phyloP scores from a whole-genome alignment of 352 stramenopile genomes.

The Stramenopiles sp. region DNA sequence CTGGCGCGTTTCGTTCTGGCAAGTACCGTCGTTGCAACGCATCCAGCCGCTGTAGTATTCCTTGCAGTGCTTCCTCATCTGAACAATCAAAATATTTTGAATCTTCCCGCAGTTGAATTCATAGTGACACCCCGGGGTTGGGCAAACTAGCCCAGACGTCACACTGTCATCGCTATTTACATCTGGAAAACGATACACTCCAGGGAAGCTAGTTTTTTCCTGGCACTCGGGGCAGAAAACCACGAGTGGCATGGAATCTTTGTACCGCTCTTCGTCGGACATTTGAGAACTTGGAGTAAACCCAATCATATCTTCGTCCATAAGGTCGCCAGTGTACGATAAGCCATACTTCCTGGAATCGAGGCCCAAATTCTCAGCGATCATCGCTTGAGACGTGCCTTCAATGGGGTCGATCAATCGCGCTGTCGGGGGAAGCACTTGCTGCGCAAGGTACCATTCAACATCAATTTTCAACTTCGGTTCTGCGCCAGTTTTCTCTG shows the following conservation, averaged over 20 bases:
- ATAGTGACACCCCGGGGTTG: slow-evolving; percentile 37
- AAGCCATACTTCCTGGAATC: slow-evolving; percentile 81
- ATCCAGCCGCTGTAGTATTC: slow-evolving; percentile 67
- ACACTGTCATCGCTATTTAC: slow-evolving; percentile 19
- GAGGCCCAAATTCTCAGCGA: slow-evolving; percentile 86
- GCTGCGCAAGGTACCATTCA: slow-evolving; percentile 84
- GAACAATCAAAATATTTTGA: slow-evolving; percentile 50
- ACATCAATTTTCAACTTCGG: slow-evolving; percentile 51
- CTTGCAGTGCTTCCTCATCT: slow-evolving; percentile 46
- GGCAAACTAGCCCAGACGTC: slow-evolving; percentile 34
- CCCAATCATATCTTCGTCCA: slow-evolving; percentile 37
- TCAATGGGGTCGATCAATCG: slow-evolving; percentile 97
- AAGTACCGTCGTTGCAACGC: slow-evolving; percentile 81
- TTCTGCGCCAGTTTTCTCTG: neutral
- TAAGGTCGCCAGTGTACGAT: neutral
- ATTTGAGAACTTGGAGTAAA: slow-evolving; percentile 61
- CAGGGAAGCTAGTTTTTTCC: slow-evolving; percentile 39
- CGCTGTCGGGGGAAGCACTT: slow-evolving; percentile 91
- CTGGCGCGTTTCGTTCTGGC: slow-evolving; percentile 77
- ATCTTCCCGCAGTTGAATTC: slow-evolving; percentile 56
- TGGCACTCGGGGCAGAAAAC: slow-evolving; percentile 35
- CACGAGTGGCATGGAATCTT: slow-evolving; percentile 47
- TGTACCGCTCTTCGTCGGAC: slow-evolving; percentile 62
- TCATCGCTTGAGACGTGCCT: slow-evolving; percentile 70
- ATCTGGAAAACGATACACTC: slow-evolving; percentile 35